Percentiles rank a stretch among this genome's conserved stretches.
phyloP scores from a whole-genome alignment of 768 basidiomycete genomes.

The Hirschioporus abietinus region DNA sequence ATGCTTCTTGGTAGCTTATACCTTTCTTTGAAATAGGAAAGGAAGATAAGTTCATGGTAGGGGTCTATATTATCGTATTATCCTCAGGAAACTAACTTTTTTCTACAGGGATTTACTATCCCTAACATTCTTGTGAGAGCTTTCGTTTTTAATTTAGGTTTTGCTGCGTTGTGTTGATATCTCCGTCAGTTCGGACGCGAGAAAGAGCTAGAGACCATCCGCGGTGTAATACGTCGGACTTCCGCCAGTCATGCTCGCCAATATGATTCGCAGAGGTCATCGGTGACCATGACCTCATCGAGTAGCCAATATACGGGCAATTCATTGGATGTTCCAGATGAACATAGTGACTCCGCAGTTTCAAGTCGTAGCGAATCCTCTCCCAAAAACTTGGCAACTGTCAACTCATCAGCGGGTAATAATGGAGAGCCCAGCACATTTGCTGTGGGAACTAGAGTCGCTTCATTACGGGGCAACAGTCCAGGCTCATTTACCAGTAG shows the following conservation, averaged over 20 bases:
- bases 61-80: conserved; percentile 11
- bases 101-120: conserved; percentile 58
- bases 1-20: conserved; percentile 44
- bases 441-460: not conserved
- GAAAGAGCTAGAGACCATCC: conserved; percentile 61
- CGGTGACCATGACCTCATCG: conserved; percentile 31
- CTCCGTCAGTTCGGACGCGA: conserved; percentile 59
- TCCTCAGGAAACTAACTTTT: conserved; percentile 2
- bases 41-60: conserved; percentile 61
- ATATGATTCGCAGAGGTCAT: conserved; percentile 38
- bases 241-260: conserved; percentile 60
- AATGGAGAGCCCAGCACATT: not conserved
- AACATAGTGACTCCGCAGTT: conserved; percentile 32
- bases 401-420: not conserved
- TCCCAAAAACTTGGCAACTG: conserved; percentile 9
- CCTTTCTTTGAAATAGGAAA: conserved; percentile 60
- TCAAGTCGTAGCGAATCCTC: conserved; percentile 40
- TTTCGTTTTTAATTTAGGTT: not conserved
- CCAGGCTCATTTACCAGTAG: not conserved
- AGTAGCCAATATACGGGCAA: conserved; percentile 27
- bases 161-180: too few relatives aligned
- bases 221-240: conserved; percentile 47
- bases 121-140: conserved; percentile 54
- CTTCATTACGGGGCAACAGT: not conserved
- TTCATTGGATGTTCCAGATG: conserved; percentile 26